Evolutionary conservation across 1,284 basidiomycete genomes (phyloP).

Genomic region (Irpex lacteus): DNA sequence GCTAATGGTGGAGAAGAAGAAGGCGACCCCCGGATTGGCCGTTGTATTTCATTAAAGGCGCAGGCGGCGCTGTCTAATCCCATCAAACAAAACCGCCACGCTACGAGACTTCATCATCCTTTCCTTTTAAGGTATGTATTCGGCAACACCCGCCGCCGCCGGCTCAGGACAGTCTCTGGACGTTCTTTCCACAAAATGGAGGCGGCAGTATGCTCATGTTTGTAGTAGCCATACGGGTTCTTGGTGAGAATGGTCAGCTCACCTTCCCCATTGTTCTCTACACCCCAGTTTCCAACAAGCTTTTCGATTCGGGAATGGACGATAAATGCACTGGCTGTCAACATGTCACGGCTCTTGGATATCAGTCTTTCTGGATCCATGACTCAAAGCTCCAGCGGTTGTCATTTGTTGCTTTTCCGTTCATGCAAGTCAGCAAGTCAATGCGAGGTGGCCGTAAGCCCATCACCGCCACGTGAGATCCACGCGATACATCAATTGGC

Average conservation of each 20-base stretch:
- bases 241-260: neutral
- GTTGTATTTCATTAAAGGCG: neutral
- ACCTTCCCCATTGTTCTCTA: neutral
- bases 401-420: too few relatives aligned
- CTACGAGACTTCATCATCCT: neutral
- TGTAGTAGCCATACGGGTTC: too few relatives aligned
- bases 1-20: conserved; percentile 7
- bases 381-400: too few relatives aligned
- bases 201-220: too few relatives aligned
- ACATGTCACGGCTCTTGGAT: neutral
- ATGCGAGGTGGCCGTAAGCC: neutral
- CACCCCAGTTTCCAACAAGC: neutral
- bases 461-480: conserved; percentile 19
- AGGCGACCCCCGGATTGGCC: conserved; percentile 9
- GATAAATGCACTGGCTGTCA: conserved; percentile 1
- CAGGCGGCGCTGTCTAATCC: neutral
- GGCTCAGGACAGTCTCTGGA: too few relatives aligned
- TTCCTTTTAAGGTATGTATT: neutral
- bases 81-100: neutral
- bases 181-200: too few relatives aligned
- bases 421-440: neutral
- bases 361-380: neutral
- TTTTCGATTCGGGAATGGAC: neutral
- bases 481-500: conserved; percentile 13
- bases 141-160: neutral